Percentiles rank a stretch among this genome's conserved stretches.
phyloP scores from a whole-genome alignment of 2,329 filamentous ascomycete species.

The Didymella arachidicola region DNA sequence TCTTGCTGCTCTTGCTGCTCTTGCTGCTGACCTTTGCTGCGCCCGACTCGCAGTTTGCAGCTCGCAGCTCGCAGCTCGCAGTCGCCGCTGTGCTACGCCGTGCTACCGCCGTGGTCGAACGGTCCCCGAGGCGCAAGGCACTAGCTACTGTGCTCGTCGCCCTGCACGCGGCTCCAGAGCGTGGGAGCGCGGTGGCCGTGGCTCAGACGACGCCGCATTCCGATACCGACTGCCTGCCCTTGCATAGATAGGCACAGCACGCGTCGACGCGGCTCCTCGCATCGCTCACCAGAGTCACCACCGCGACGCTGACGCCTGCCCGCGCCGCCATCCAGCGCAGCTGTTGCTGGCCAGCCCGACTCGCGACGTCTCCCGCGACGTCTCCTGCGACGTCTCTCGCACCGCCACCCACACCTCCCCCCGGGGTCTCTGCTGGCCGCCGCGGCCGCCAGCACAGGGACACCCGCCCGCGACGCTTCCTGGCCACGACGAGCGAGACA shows the following conservation, averaged over 20 bases:
- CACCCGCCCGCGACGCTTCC: conserved; percentile 27
- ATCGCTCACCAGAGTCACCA: conserved; percentile 5
- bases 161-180: conserved; percentile 25
- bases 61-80: conserved; percentile 14
- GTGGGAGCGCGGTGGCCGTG: conserved; percentile 18
- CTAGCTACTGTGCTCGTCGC: conserved; percentile 8
- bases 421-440: conserved; percentile 44
- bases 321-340: neutral
- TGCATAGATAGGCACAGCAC: neutral
- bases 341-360: conserved; percentile 12
- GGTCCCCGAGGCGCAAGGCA: conserved; percentile 14
- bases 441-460: conserved; percentile 28
- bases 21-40: neutral
- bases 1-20: no score
- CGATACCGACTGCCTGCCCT: conserved; percentile 12
- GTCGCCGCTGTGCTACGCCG: no score
- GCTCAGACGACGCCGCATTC: conserved; percentile 24
- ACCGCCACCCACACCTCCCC: conserved; percentile 6
- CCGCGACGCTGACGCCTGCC: conserved; percentile 20
- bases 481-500: conserved; percentile 39
- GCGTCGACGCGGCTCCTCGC: conserved; percentile 8
- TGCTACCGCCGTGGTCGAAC: conserved; percentile 3
- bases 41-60: conserved; percentile 20
- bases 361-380: conserved; percentile 4
- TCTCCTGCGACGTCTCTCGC: conserved; percentile 4